Conservation (phyloP, 2,329 filamentous ascomycete genomes). For the Aspergillus caelatus region DNA sequence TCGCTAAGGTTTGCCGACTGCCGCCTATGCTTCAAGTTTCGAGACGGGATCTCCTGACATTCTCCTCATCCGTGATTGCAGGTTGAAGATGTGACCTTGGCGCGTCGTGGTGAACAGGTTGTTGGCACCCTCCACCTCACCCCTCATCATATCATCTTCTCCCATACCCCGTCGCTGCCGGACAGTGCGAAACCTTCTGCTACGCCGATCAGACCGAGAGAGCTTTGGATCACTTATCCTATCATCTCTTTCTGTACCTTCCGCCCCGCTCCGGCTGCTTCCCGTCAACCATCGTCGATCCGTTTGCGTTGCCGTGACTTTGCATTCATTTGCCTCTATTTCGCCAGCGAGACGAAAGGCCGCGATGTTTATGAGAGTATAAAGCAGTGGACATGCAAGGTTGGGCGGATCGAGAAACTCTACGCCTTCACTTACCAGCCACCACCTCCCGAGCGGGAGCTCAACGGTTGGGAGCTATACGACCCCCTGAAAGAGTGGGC, state of each 20-base stretch:
- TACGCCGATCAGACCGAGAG: constrained; percentile 56
- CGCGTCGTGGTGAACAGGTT: constrained; percentile 59
- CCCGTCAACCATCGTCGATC: constrained; percentile 76
- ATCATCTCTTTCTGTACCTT: constrained; percentile 83
- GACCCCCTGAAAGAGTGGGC: constrained; percentile 83
- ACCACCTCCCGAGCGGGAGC: constrained; percentile 69
- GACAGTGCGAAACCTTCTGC: constrained; percentile 45
- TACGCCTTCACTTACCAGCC: constrained; percentile 88
- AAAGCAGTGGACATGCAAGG: constrained; percentile 75
- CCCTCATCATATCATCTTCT: constrained; percentile 67
- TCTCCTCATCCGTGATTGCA: constrained; percentile 22
- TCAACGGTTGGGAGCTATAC: constrained; percentile 84
- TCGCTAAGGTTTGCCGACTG: constrained; percentile 43
- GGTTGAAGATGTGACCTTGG: constrained; percentile 61
- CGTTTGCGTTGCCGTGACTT: constrained; percentile 91
- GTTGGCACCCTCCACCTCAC: constrained; percentile 65
- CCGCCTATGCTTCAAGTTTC: constrained; percentile 5
- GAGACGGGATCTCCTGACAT: neutral
- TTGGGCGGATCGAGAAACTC: constrained; percentile 82
- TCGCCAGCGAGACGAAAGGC: constrained; percentile 71
- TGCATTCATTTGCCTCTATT: constrained; percentile 89
- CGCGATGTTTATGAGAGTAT: constrained; percentile 88
- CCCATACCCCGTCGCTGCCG: constrained; percentile 52
- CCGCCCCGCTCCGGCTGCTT: constrained; percentile 70
- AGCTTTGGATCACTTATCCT: constrained; percentile 93